phyloP scores from a whole-genome alignment of 805 yeast genomes.

The Candida schatavii region DNA sequence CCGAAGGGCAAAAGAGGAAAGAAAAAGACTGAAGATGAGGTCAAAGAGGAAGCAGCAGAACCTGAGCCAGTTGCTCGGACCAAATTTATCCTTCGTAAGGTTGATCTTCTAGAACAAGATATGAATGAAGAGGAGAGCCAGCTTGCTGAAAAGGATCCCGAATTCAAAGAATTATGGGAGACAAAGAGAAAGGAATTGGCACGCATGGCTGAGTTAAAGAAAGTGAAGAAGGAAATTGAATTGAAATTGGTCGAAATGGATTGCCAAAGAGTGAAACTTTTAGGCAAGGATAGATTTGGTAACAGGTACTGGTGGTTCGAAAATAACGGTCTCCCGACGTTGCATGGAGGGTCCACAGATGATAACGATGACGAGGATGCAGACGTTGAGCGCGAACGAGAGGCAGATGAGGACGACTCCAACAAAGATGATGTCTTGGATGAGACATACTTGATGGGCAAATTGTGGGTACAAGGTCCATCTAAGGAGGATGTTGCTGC shows the following conservation, averaged over 20 bases:
- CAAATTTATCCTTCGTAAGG: slow-evolving; percentile 6
- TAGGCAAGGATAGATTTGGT: slow-evolving; percentile 81
- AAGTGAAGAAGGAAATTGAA: slow-evolving; percentile 54
- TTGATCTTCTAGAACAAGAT: slow-evolving; percentile 23
- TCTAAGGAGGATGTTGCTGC: slow-evolving; percentile 39
- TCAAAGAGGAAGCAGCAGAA: slow-evolving; percentile 9
- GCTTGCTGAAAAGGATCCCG: slow-evolving; percentile 39
- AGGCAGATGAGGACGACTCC: slow-evolving; percentile 33
- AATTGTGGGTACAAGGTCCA: slow-evolving; percentile 93
- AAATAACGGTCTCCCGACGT: slow-evolving; percentile 69
- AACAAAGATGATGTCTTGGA: slow-evolving; percentile 45
- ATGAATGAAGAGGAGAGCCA: slow-evolving; percentile 39
- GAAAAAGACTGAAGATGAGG: slow-evolving; percentile 10
- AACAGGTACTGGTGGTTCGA: slow-evolving; percentile 98
- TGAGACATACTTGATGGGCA: slow-evolving; percentile 73
- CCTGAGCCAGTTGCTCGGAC: background rate
- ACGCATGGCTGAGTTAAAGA: slow-evolving; percentile 45
- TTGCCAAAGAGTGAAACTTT: slow-evolving; percentile 66
- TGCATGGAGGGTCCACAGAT: slow-evolving; percentile 35
- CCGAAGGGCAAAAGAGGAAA: slow-evolving; percentile 10
- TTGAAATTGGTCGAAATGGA: slow-evolving; percentile 65
- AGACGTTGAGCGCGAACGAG: slow-evolving; percentile 12
- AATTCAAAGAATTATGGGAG: slow-evolving; percentile 43
- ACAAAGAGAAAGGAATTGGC: slow-evolving; percentile 40
- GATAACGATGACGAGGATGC: slow-evolving; percentile 45